Evolutionary conservation across 2,329 filamentous ascomycete genomes (phyloP).

Genomic region (Ophiocordyceps camponoti-rufipedis): DNA sequence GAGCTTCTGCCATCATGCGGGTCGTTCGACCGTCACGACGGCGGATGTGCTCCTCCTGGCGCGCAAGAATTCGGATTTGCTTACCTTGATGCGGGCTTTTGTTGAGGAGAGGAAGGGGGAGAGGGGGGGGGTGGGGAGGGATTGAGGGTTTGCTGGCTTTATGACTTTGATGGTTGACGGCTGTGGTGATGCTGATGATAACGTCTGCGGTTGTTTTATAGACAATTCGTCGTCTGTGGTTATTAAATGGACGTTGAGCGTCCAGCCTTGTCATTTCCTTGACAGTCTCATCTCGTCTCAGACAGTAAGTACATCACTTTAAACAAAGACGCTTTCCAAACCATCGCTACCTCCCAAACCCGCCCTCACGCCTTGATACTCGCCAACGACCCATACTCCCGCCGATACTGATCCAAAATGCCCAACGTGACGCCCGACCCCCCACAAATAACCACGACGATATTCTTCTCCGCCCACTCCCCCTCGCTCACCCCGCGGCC

Average conservation of each 20-base stretch:
- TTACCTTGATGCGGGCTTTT: conserved; percentile 53
- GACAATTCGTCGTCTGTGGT: background rate
- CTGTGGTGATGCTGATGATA: background rate
- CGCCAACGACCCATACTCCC: conserved; percentile 19
- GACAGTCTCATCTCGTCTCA: too few relatives aligned
- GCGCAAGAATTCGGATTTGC: conserved; percentile 70
- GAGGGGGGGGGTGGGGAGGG: conserved; percentile 16
- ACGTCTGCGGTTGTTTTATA: too few relatives aligned
- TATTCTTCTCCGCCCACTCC: conserved; percentile 46
- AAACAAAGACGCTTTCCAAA: too few relatives aligned
- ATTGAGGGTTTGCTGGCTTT: too few relatives aligned
- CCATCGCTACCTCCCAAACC: too few relatives aligned
- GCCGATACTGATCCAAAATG: conserved; percentile 39
- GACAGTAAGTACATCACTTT: too few relatives aligned
- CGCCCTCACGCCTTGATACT: conserved; percentile 10
- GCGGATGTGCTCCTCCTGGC: conserved; percentile 80
- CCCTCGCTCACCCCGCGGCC: conserved; percentile 32
- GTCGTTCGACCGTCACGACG: conserved; percentile 59
- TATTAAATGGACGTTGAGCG: too few relatives aligned
- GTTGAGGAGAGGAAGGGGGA: conserved; percentile 40
- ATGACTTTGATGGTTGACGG: too few relatives aligned
- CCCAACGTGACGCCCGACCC: conserved; percentile 48
- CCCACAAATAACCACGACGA: conserved; percentile 77
- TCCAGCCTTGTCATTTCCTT: too few relatives aligned
- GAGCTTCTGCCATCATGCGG: conserved; percentile 53